These are phyloP conservation scores for Trichoderma breve DNA, from an alignment of 2,329 filamentous ascomycete genomes.

Conservation along the genomic window DNA sequence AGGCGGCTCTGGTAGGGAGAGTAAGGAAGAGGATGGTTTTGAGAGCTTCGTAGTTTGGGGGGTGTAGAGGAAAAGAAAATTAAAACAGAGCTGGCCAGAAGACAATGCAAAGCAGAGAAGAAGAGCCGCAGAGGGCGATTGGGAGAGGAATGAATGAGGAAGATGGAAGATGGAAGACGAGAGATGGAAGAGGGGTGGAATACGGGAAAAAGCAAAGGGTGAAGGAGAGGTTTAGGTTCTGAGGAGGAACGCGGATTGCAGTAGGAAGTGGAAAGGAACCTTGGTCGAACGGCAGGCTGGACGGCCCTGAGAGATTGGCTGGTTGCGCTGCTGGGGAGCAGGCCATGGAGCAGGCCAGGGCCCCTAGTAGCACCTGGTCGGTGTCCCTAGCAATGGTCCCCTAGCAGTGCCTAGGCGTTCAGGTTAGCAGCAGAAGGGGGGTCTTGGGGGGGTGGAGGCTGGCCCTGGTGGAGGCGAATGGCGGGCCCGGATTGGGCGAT, in stretches of 20 bases:
- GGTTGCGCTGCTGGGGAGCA: neutral
- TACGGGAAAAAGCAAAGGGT: constrained; percentile 9
- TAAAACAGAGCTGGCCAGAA: constrained; percentile 16
- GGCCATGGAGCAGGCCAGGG: neutral
- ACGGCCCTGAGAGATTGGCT: constrained; percentile 2
- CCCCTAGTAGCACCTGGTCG: neutral
- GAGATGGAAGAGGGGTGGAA: constrained; percentile 16
- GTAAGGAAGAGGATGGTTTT: neutral
- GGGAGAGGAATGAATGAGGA: constrained; percentile 17
- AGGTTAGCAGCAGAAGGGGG: constrained; percentile 2
- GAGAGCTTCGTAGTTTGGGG: neutral
- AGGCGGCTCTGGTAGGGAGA: neutral
- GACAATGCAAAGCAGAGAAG: constrained; percentile 13
- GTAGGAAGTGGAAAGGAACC: no score
- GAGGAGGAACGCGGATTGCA: constrained; percentile 12
- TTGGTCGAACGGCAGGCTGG: neutral
- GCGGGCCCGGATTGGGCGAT: constrained; percentile 20
- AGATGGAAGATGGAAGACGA: constrained; percentile 9
- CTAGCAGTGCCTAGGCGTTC: constrained; percentile 5
- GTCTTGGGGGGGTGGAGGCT: constrained; percentile 13
- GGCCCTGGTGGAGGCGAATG: constrained; percentile 1
- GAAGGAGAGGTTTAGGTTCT: constrained; percentile 16
- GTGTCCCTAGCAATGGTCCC: constrained; percentile 11
- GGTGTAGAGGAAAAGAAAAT: neutral
- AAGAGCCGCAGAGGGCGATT: constrained; percentile 10